Base-by-base conservation (phyloP, 352 stramenopile genomes). In the Globisporangium rhizosaccharum region DNA sequence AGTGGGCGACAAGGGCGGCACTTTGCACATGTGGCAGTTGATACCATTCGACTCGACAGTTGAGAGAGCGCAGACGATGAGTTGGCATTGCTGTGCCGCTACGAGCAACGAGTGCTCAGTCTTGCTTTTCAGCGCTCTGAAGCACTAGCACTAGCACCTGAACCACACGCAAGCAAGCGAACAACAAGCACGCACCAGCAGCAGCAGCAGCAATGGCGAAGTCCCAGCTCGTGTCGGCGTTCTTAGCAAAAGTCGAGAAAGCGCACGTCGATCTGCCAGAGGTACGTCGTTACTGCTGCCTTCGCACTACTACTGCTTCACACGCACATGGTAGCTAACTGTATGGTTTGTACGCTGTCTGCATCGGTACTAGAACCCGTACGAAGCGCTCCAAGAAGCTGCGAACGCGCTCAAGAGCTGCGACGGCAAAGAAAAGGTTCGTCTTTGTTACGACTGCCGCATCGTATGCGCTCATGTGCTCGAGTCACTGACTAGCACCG, bases 191-290 rank as follows among this genome's bases (percentile, higher is more conserved):
- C 12, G 25, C 36, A 33, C 18, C 18, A 36, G 6, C 25, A 41
- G 6, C 14, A 41, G 6, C 14, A 11, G 20, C 41, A 51, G 52
- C 15, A 17, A 49, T 39, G 10, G 7, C 26, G 42, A 56, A 25
- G 12, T 15, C 62, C 20, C 50, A 70, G 47, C 59, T 45, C 28
- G 48, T 76, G 4, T 66, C 61, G 20, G 41, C 46, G n/a, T 78
- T 81, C 39, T 30, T 81, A 46, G 53, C 72, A 17, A 71, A 70
- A 46, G 73, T 71, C 26, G 70, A 81, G 54, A 75, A 76, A 59
- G 69, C 73, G 48, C 66, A 74, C 39, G 23, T 81, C 17, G 39
- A 54, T 5, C 33, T 81, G 52, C 72, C 72, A 0, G 61, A 81
- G 70, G 72, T 81, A 45, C 15, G 53, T 36, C 6, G 12, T 51